Base-by-base conservation (phyloP, 176 grass and related monocot species). In the Oryza meridionalis region DNA sequence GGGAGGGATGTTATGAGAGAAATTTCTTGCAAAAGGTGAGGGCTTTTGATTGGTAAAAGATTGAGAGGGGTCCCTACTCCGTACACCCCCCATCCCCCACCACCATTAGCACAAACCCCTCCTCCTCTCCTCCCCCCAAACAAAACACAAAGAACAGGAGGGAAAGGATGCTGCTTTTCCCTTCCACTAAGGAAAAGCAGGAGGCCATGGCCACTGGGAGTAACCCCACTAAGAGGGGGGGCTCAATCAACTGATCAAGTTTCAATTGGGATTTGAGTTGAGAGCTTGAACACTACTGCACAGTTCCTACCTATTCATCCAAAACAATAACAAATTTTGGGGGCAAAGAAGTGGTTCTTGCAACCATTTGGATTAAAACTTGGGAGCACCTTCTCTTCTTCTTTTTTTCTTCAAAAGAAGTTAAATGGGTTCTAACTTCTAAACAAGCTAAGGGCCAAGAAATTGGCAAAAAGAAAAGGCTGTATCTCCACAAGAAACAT, bases 21-120 rank as follows among this genome's bases (percentile, higher is more conserved):
- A 84, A 80, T 88, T 84, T 80, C 76, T 84, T 68, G 46, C 2
- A 42, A 78, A 88, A 78, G 68, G 55, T 5, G 24, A 67, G 75
- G 59, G 24, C 58, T 83, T 88, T 78, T 45, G 80, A 67, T 78
- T 88, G 67, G 16, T 65, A 83, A 87, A 88, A 87, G 55, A 83
- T 78, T 83, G 73, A 49, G 67, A 49, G 67, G 67, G 80, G 68
- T 45, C 81, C 81, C 67, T 67, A 51, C 38, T n/a, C 33, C 74
- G n/a, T n/a, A n/a, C n/a, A n/a, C 33, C 4, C 33, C 35, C 32
- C 32, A 55, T 4, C 44, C 72, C 51, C 53, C 3, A 77, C 53
- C 3, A 77, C 49, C 49, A 73, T 15, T 55, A 13, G 6, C 51
- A 16, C 51, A 75, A 50, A 29, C n/a, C 4, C 33, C 5, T 1